Evolutionary conservation across 768 basidiomycete genomes (phyloP), one percentile per base, ranked within the genome.

Genomic region (Cyathus striatus): DNA sequence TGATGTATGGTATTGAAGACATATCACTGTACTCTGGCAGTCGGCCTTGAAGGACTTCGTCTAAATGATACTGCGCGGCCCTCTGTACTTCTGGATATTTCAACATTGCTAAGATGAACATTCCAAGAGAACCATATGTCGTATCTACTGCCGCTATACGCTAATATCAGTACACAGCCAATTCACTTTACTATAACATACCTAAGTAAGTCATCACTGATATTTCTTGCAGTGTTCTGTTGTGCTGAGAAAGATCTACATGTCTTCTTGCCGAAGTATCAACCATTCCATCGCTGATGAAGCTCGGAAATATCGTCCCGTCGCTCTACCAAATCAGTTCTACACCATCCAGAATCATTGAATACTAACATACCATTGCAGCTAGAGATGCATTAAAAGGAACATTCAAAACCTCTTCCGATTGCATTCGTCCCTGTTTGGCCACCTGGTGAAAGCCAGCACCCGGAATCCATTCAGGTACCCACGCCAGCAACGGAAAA

Each of bases 401-500:
- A n/a, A n/a, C n/a, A n/a, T n/a, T n/a, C n/a, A n/a, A n/a, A n/a
- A n/a, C n/a, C n/a, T n/a, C n/a, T n/a, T n/a, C n/a, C n/a, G n/a
- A n/a, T n/a, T n/a, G n/a, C n/a, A n/a, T n/a, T n/a, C n/a, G n/a
- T n/a, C n/a, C n/a, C n/a, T n/a, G n/a, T n/a, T n/a, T n/a, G n/a
- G n/a, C n/a, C n/a, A n/a, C n/a, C n/a, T n/a, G n/a, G n/a, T 76
- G 65, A 68, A 83, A 85, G 0, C 68, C 68, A 0, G 78, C 73
- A 13, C 81, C 83, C 2, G 83, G 83, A 25, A 77, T 53, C 76
- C 76, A 85, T 36, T 54, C 50, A 0, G 83, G 83, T 1, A 83
- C 53, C 47, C 74, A 57, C 49, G 64, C 64, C 16, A 72, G 57
- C 5, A 55, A 27, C 0, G 69, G 68, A 1, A 73, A 36, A 6